phyloP scores from a whole-genome alignment of 345 rosid genomes.

The Jatropha curcas region DNA sequence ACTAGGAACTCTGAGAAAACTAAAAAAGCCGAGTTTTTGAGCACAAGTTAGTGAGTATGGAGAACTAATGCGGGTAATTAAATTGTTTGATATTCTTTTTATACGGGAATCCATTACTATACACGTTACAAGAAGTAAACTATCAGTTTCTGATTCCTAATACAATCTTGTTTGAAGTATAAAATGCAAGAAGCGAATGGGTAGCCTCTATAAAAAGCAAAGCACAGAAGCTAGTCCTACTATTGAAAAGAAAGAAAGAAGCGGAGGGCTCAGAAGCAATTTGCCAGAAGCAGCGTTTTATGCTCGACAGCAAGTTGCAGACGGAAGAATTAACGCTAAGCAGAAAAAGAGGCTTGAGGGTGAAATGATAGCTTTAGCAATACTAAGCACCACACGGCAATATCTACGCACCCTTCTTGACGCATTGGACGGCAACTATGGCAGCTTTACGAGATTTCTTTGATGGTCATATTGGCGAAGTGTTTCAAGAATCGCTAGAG shows the following conservation, averaged over 20 bases:
- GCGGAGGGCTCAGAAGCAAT: constrained; percentile 64
- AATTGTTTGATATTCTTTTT: too few relatives aligned
- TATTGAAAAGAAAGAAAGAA: constrained; percentile 51
- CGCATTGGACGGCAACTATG: constrained; percentile 57
- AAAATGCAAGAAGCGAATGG: constrained; percentile 72
- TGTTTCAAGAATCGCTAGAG: constrained; percentile 59
- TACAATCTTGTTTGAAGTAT: neutral
- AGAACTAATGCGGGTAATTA: constrained; percentile 59
- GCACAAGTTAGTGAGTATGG: constrained; percentile 77
- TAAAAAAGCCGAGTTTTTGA: constrained; percentile 77
- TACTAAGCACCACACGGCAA: constrained; percentile 68
- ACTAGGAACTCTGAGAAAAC: constrained; percentile 68
- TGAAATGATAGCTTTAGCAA: constrained; percentile 47
- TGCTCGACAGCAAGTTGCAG: constrained; percentile 40
- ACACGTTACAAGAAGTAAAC: too few relatives aligned
- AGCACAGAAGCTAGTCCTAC: constrained; percentile 56
- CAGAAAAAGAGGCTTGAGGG: constrained; percentile 75
- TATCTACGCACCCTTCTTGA: constrained; percentile 55
- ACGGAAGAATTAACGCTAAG: constrained; percentile 45
- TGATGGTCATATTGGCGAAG: constrained; percentile 57
- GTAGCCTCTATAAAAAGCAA: constrained; percentile 66
- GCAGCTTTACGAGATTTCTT: constrained; percentile 52
- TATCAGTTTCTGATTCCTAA: too few relatives aligned
- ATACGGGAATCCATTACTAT: too few relatives aligned
- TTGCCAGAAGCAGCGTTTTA: constrained; percentile 60